Base-by-base conservation (phyloP, 2,329 filamentous ascomycete genomes). In the Paraphaeosphaeria sporulosa region DNA sequence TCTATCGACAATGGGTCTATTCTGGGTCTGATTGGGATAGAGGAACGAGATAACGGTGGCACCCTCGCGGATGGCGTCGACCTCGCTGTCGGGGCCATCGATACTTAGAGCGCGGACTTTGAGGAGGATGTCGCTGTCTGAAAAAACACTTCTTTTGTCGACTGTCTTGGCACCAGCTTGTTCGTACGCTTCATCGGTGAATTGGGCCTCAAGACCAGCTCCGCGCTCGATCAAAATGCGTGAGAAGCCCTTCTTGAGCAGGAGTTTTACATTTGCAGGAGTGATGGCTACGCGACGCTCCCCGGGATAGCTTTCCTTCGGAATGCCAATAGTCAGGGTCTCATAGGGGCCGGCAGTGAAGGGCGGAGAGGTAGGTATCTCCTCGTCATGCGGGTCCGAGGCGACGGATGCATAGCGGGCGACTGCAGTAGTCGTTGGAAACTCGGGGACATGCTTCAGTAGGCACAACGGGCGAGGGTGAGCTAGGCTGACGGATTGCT, bases 271-370 rank as follows among this genome's bases (percentile, higher is more conserved):
- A 80, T 96, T 96, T 64, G 91, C 87, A 1, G 93, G 93, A 0
- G 92, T 94, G 58, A 96, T 84, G 32, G 93, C 92, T 15, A 96
- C 93, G 53, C 93, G 90, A 44, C 90, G 88, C 80, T 97, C 93
- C 59, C 89, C 87, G 0, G 88, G 86, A 70, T 86, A 93, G n/a
- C 87, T 90, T 78, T 97, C 93, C 59, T 86, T 87, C 15, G 92
- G 92, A 4, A 95, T 86, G 59, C 93, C 93, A 50, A 97, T 87
- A 4, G 88, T 90, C 58, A 96, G 84, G 47, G 89, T 82, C 21
- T 85, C 81, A 76, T 93, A 96, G 0, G 92, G 91, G 4, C 74
- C 75, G 53, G 74, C 71, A 42, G 71, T 75, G 60, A 75, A 77
- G 40, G 74, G 74, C 49, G 74, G 74, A 34, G 71, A 66, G 61